Base-by-base conservation (phyloP, 2,329 filamentous ascomycete species). In the Ophioceras dolichostomum region DNA sequence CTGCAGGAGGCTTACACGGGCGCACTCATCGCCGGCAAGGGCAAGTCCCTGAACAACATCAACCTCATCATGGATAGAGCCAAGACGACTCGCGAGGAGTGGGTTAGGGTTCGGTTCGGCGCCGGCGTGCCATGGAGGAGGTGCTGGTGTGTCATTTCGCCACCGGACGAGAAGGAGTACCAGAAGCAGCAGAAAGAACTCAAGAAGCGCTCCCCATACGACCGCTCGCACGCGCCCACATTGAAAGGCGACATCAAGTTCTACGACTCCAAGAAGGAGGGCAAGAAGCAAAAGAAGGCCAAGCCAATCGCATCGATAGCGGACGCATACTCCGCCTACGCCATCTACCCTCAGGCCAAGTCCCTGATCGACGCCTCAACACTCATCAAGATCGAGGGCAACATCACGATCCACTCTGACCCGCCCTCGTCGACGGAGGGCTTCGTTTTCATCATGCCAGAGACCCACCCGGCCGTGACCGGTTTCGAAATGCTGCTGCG, bases 401-500 rank as follows among this genome's bases (percentile, higher is more conserved):
- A 77, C 44, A 86, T 98, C 42, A 87, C 83, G 0, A 84, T 95
- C 28, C 87, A 95, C 59, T 80, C 81, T 1, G 73, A 78, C 10
- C 79, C 83, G 8, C 77, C 85, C 18, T 79, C 81, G 0, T 76
- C 77, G 3, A 83, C 82, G 0, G 91, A 98, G 55, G 91, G 91
- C 0, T 95, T 95, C 49, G 85, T 98, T 4, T 98, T 98, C 52
- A 79, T 96, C 47, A 95, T 98, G 88, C 91, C 91, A 4, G 91
- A 98, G 57, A 75, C 82, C 2, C 86, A 85, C 50, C 81, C 89
- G n/a, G 88, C 86, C 14, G 83, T 98, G 10, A 83, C 77, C 38
- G 91, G 91, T 0, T 94, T 96, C 48, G 91, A 96, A 57, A 95
- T 93, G 69, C 81, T 98, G 69, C 67, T 98, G 24, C 76, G 86